Conservation (phyloP, 305 asterid genomes). For the Rubia occidens region DNA sequence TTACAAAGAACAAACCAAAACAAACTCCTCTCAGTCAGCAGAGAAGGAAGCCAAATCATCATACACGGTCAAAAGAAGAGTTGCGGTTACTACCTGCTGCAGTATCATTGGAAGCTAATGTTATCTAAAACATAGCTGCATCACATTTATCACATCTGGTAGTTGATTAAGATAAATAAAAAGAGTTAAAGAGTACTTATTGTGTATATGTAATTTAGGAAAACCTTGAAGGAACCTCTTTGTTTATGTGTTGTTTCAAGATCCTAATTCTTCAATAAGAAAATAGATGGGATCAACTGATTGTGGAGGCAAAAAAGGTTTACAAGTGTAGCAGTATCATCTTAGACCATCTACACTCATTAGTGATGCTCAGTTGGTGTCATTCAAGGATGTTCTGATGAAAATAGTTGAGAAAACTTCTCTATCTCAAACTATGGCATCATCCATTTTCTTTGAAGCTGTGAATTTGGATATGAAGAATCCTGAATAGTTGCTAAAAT, state of each 20-base stretch:
- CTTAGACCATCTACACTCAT: background rate
- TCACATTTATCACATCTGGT: background rate
- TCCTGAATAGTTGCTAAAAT: background rate
- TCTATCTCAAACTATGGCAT: background rate
- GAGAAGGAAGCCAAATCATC: background rate
- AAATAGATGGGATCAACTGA: background rate
- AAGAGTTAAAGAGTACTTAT: no score
- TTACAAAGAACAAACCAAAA: background rate
- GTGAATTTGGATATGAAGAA: background rate
- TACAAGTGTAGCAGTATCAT: background rate
- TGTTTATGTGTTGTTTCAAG: background rate
- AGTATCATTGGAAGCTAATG: no score
- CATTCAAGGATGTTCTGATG: background rate
- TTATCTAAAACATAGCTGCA: background rate
- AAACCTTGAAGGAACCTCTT: background rate
- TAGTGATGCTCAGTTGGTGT: background rate
- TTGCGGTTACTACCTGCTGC: no score
- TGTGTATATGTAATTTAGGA: background rate
- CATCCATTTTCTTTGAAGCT: background rate
- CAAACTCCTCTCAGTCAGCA: background rate
- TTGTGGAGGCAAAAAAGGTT: background rate
- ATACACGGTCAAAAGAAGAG: no score
- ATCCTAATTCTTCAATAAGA: background rate
- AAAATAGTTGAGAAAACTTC: background rate
- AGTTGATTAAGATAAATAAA: no score